Base-by-base conservation (phyloP, 257 asterid species). In the Henckelia pumila region DNA sequence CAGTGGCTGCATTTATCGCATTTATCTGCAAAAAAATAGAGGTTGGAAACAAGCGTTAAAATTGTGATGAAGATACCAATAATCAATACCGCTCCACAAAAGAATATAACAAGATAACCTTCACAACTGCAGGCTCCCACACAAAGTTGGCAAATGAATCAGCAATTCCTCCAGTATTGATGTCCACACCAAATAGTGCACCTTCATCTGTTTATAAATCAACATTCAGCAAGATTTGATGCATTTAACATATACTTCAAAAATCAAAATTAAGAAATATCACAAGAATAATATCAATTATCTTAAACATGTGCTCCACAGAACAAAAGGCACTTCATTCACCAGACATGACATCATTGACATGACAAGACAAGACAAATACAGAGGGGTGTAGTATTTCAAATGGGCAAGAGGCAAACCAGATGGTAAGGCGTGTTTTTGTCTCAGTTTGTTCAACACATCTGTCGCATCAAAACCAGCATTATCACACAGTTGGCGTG, bases 401-500 rank as follows among this genome's bases (percentile, higher is more conserved):
- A 32, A 63, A 60, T 9, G 10, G 56, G 68, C 19, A 24, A 65
- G 72, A 71, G 65, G 73, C 83, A 65, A 72, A 93, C 99, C 99
- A 47, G 96, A 90, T 17, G 91, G 86, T 73, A 90, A 86, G 14
- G 99, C 97, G 11, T 93, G 99, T 59, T 93, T 93, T 66, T 93
- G 99, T 74, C 99, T 86, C 78, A 93, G 81, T 78, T 93, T 93
- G 85, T 93, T 93, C 82, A 93, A 72, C 62, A 90, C 96, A 77
- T 93, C 99, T 25, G 97, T 93, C 35, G 99, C 99, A 78, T 93
- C 99, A 79, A 85, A 85, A 70, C 88, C 91, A 76, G 88, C 91
- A 80, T 85, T 83, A 69, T 85, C 91, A 67, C 91, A 85, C 64
- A 85, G 82, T 56, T 85, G 91, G 19, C 88, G 78, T 4, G 91